phyloP scores from a whole-genome alignment of 148 eudicot species.

The Hydrangea macrophylla region DNA sequence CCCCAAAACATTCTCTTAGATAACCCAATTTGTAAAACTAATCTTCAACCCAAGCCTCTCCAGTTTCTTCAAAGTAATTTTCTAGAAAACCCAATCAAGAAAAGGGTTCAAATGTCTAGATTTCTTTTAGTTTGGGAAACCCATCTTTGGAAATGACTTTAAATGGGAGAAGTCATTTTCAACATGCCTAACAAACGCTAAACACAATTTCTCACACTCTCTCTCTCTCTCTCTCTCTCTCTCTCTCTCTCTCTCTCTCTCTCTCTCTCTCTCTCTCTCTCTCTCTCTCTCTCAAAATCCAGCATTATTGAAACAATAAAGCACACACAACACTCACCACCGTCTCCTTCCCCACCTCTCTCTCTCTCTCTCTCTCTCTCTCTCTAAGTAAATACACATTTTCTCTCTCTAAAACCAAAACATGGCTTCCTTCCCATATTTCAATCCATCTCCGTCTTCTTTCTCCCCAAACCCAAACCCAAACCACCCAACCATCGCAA shows the following conservation, averaged over 20 bases:
- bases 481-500: too few relatives aligned
- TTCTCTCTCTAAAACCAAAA: too few relatives aligned
- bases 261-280: too few relatives aligned
- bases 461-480: too few relatives aligned
- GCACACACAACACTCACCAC: too few relatives aligned
- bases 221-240: too few relatives aligned
- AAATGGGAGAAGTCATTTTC: slow-evolving; percentile 47
- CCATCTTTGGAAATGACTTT: slow-evolving; percentile 41
- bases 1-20: slow-evolving; percentile 47
- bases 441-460: neutral
- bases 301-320: too few relatives aligned
- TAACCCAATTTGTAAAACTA: slow-evolving; percentile 19
- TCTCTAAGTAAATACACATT: too few relatives aligned
- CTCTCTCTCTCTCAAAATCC: too few relatives aligned
- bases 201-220: slow-evolving; percentile 25
- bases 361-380: too few relatives aligned
- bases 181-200: slow-evolving; percentile 35
- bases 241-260: too few relatives aligned
- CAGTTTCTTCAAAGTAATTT: slow-evolving; percentile 37
- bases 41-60: slow-evolving; percentile 38
- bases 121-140: slow-evolving; percentile 50
- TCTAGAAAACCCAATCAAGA: slow-evolving; percentile 36
- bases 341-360: too few relatives aligned
- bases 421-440: neutral
- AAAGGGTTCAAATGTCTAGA: slow-evolving; percentile 46